A percentile compares a stretch with the other conserved stretches of the same genome.
Conservation (phyloP, 1,284 basidiomycete species). For the Schizophyllum commune region DNA sequence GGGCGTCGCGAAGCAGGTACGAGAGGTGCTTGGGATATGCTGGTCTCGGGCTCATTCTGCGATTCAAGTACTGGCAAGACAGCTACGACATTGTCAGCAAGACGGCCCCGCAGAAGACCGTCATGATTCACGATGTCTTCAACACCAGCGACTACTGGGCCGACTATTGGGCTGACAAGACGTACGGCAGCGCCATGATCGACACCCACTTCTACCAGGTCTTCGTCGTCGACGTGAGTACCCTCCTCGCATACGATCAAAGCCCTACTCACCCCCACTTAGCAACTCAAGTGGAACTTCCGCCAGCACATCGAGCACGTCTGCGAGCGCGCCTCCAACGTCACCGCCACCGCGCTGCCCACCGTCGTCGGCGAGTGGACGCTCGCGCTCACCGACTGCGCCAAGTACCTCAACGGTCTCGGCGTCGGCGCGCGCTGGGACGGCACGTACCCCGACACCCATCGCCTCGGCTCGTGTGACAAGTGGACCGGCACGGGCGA, state of each 20-base stretch:
- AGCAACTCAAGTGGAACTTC: not conserved
- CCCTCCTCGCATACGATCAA: not conserved
- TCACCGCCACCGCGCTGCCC: slow-evolving; percentile 60
- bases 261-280: not conserved
- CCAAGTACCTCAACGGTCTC: slow-evolving; percentile 69
- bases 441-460: slow-evolving; percentile 34
- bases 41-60: slow-evolving; percentile 3
- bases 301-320: slow-evolving; percentile 57
- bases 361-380: slow-evolving; percentile 83
- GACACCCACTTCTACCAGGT: slow-evolving; percentile 84
- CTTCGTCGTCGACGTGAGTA: slow-evolving; percentile 53
- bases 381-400: slow-evolving; percentile 56
- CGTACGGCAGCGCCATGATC: slow-evolving; percentile 68
- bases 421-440: slow-evolving; percentile 72
- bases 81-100: slow-evolving; percentile 58
- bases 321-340: slow-evolving; percentile 40
- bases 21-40: slow-evolving; percentile 31
- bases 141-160: not conserved
- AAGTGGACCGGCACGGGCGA: slow-evolving; percentile 66
- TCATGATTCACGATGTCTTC: slow-evolving; percentile 79
- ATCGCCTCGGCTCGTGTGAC: slow-evolving; percentile 59
- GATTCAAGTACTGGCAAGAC: slow-evolving; percentile 55
- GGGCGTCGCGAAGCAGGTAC: not conserved
- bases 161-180: slow-evolving; percentile 35
- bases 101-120: slow-evolving; percentile 24